These are phyloP conservation scores for Penicillium coffeae DNA, from an alignment of 495 filamentous ascomycete genomes.

Conservation along the genomic window DNA sequence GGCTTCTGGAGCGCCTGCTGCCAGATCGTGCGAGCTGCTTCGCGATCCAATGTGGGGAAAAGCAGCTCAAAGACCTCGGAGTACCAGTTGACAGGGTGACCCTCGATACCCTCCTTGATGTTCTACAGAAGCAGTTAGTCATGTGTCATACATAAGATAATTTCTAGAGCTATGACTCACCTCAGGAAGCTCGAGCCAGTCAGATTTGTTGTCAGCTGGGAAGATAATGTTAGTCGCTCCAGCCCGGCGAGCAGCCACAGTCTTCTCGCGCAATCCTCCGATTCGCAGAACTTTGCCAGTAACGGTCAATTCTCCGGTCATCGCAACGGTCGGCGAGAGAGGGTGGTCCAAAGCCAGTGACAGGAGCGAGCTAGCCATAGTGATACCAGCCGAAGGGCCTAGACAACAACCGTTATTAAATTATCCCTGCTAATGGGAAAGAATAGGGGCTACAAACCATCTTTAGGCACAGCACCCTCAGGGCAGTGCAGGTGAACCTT, in stretches of 20 bases:
- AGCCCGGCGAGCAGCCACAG: conserved; percentile 91
- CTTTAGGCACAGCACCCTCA: conserved; percentile 94
- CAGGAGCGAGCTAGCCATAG: conserved; percentile 91
- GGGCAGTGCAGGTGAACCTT: conserved; percentile 95
- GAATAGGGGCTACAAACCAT: conserved; percentile 51
- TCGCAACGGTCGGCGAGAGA: conserved; percentile 84
- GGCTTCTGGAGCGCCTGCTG: conserved; percentile 63
- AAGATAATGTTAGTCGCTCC: conserved; percentile 96
- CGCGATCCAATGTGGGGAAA: conserved; percentile 75
- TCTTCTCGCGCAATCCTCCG: conserved; percentile 95
- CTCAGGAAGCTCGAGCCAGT: conserved; percentile 97
- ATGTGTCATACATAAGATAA: neutral
- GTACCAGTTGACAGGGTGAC: conserved; percentile 89
- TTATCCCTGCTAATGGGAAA: neutral
- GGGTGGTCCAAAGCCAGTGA: conserved; percentile 74
- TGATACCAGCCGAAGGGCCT: conserved; percentile 89
- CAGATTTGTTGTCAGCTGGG: conserved; percentile 86
- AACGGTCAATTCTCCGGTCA: conserved; percentile 97
- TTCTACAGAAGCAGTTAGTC: conserved; percentile 54
- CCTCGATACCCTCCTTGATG: conserved; percentile 92
- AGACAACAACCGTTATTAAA: conserved; percentile 14
- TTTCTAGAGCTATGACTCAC: conserved; percentile 42
- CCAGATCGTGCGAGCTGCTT: conserved; percentile 69
- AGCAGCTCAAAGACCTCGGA: conserved; percentile 87
- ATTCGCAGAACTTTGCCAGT: conserved; percentile 97